A percentile compares a stretch with the other conserved stretches of the same genome.
Evolutionary conservation across 1,284 basidiomycete genomes (phyloP).

Genomic region (Austropuccinia psidii): DNA sequence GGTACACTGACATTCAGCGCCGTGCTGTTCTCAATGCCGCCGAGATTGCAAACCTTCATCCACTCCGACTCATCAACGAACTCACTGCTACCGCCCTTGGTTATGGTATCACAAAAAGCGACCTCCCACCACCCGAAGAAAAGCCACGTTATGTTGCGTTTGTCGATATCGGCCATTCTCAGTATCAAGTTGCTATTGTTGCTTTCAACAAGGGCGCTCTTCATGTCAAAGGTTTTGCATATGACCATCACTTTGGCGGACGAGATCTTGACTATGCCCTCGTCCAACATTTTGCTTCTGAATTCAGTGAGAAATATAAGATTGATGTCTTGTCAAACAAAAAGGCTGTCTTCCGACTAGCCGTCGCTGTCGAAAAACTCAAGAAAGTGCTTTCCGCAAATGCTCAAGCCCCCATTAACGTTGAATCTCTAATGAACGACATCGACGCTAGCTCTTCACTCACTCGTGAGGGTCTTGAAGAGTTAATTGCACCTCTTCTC

Average conservation of each 20-base stretch:
- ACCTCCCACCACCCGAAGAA: constrained; percentile 70
- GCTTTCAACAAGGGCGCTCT: constrained; percentile 88
- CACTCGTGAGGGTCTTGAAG: constrained; percentile 58
- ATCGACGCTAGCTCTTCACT: constrained; percentile 61
- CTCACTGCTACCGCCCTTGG: constrained; percentile 84
- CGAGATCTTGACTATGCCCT: constrained; percentile 86
- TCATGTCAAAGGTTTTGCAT: constrained; percentile 72
- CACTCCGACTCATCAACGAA: constrained; percentile 88
- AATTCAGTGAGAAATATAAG: constrained; percentile 90
- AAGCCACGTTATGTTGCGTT: constrained; percentile 77
- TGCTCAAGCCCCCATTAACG: constrained; percentile 71
- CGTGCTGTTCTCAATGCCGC: constrained; percentile 80
- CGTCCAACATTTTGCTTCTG: constrained; percentile 71
- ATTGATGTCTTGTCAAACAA: constrained; percentile 81
- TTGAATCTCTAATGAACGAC: constrained; percentile 89
- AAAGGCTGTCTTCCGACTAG: constrained; percentile 82
- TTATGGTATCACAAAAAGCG: constrained; percentile 92
- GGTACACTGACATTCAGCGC: constrained; percentile 86
- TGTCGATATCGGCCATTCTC: constrained; percentile 84
- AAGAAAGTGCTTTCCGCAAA: constrained; percentile 76
- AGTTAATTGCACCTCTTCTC: constrained; percentile 55
- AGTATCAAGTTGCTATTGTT: constrained; percentile 72
- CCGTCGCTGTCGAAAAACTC: constrained; percentile 65
- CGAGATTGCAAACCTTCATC: constrained; percentile 73
- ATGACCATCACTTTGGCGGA: constrained; percentile 82